These are phyloP conservation scores for Malania oleifera DNA, from an alignment of 164 flowering plant genomes.

Conservation along the genomic window DNA sequence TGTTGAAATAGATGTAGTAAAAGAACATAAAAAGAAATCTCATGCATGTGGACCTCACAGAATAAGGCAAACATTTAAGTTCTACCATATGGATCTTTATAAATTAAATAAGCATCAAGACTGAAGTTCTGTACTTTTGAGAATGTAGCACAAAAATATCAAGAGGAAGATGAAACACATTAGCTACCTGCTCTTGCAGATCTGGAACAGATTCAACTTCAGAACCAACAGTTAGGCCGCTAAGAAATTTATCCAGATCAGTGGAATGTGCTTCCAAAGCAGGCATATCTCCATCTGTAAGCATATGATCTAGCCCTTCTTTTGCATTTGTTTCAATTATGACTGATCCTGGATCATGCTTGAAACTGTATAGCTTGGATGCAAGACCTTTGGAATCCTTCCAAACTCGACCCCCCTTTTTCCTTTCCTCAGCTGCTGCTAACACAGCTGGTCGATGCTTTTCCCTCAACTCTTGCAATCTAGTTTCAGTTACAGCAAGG, in stretches of 20 bases:
- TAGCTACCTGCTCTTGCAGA: constrained; percentile 78
- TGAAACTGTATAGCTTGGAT: constrained; percentile 8
- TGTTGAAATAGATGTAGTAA: background rate
- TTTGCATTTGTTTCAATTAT: constrained; percentile 18
- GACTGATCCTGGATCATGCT: constrained; percentile 1
- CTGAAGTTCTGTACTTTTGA: background rate
- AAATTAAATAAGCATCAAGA: background rate
- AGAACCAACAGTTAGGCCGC: constrained; percentile 30
- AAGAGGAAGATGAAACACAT: background rate
- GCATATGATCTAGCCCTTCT: constrained; percentile 28
- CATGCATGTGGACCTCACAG: background rate
- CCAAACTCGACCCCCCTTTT: background rate
- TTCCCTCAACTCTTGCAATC: constrained; percentile 4
- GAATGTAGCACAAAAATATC: background rate
- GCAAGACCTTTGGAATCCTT: constrained; percentile 8
- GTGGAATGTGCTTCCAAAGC: constrained; percentile 26
- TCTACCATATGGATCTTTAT: too few relatives aligned
- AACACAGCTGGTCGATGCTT: constrained; percentile 3
- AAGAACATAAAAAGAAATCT: background rate
- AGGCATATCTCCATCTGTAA: constrained; percentile 19
- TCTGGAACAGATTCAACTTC: constrained; percentile 60
- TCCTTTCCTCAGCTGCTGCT: constrained; percentile 1
- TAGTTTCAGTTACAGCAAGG: background rate
- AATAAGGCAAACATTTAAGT: background rate
- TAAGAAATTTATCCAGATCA: constrained; percentile 43